A percentile compares a stretch with the other conserved stretches of the same genome.
Evolutionary conservation across 768 basidiomycete genomes (phyloP).

Genomic region (Lentinus brumalis): DNA sequence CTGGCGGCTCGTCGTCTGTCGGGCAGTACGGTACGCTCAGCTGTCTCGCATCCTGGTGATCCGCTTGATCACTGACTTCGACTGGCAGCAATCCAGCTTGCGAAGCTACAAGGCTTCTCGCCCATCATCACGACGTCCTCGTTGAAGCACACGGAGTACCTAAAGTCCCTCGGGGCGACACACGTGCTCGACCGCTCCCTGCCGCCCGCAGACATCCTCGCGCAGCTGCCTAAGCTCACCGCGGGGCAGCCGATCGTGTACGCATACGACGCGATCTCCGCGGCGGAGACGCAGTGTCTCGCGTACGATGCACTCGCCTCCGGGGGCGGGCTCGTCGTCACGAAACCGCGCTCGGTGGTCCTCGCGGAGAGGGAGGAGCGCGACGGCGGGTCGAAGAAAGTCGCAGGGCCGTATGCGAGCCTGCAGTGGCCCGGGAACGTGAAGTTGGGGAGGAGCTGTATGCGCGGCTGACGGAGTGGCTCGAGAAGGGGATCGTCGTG

Average conservation of each 20-base stretch:
- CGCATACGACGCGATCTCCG: slow-evolving; percentile 23
- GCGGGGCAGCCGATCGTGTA: slow-evolving; percentile 12
- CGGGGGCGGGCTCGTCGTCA: slow-evolving; percentile 13
- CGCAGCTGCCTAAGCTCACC: slow-evolving; percentile 3
- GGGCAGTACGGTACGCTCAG: slow-evolving; percentile 27
- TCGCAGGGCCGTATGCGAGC: too few species aligned
- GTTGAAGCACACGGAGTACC: slow-evolving; percentile 2
- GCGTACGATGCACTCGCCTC: slow-evolving; percentile 21
- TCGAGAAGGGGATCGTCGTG: slow-evolving; percentile 18
- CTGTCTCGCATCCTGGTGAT: neutral
- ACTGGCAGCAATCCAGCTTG: too few species aligned
- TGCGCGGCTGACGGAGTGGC: slow-evolving; percentile 20
- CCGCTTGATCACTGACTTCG: too few species aligned
- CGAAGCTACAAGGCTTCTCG: too few species aligned
- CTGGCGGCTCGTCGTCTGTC: slow-evolving; percentile 24
- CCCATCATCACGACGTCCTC: slow-evolving; percentile 25
- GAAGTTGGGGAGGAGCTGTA: slow-evolving; percentile 21
- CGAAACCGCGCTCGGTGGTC: too few species aligned
- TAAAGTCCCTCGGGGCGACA: slow-evolving; percentile 30
- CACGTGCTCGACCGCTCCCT: slow-evolving; percentile 26
- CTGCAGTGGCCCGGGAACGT: too few species aligned
- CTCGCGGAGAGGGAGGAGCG: too few species aligned
- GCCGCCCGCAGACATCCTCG: neutral
- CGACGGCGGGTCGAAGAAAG: too few species aligned
- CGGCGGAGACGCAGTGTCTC: slow-evolving; percentile 15